phyloP scores from a whole-genome alignment of 371 early-diverging fungal species.

The Mycotypha africana region DNA sequence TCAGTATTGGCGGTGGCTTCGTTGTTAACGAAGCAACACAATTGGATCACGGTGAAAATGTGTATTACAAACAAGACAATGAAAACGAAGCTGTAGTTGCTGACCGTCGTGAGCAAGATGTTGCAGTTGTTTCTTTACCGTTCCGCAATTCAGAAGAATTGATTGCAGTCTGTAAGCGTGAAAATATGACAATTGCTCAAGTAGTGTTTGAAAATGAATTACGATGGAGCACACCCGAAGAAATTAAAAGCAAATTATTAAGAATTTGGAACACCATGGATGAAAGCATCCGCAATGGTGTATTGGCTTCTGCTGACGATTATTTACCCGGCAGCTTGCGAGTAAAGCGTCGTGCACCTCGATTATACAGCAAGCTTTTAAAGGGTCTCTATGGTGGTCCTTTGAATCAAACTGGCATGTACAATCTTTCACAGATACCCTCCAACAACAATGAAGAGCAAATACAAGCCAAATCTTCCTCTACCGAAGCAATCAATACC shows the following conservation, averaged over 20 bases:
- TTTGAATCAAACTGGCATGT: slow-evolving; percentile 14
- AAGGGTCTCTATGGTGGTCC: slow-evolving; percentile 64
- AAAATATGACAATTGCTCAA: slow-evolving; percentile 91
- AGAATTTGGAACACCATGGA: slow-evolving; percentile 95
- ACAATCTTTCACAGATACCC: slow-evolving; percentile 23
- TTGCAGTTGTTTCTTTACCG: slow-evolving; percentile 80
- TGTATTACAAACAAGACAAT: slow-evolving; percentile 66
- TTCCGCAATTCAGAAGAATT: slow-evolving; percentile 80
- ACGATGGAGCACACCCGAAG: slow-evolving; percentile 79
- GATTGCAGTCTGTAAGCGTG: slow-evolving; percentile 72
- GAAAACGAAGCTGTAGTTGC: slow-evolving; percentile 22
- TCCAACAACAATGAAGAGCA: neutral
- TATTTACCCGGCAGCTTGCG: slow-evolving; percentile 82
- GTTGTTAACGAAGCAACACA: slow-evolving; percentile 89
- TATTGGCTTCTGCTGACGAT: slow-evolving; percentile 40
- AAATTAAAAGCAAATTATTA: slow-evolving; percentile 66
- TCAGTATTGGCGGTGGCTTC: slow-evolving; percentile 95
- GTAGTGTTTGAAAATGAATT: slow-evolving; percentile 93
- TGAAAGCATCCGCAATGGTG: slow-evolving; percentile 79
- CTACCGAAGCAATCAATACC: neutral
- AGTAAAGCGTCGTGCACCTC: slow-evolving; percentile 86
- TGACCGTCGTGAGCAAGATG: slow-evolving; percentile 59
- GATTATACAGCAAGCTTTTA: slow-evolving; percentile 79
- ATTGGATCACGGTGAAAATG: slow-evolving; percentile 81
- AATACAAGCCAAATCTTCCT: neutral